Percentiles rank a stretch among this genome's conserved stretches.
Evolutionary conservation across 306 rosid genomes (phyloP).

Genomic region (Sicyos baderoa): DNA sequence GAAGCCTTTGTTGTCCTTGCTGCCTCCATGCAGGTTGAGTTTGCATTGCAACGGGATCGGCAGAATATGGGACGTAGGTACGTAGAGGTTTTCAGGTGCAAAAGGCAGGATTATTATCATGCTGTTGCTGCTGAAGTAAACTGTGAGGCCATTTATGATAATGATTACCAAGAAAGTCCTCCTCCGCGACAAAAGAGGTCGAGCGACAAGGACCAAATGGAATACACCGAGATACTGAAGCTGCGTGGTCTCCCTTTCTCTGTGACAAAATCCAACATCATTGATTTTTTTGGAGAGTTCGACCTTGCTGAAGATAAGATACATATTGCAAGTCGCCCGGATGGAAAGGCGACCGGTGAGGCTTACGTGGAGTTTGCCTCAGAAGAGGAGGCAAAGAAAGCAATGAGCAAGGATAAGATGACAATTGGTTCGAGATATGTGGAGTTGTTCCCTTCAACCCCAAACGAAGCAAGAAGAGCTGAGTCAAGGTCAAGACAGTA

Average conservation of each 20-base stretch:
- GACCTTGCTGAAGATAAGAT: slow-evolving; percentile 64
- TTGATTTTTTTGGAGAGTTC: slow-evolving; percentile 72
- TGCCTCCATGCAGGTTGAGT: slow-evolving; percentile 87
- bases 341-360: slow-evolving; percentile 97
- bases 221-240: slow-evolving; percentile 89
- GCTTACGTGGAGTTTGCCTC: slow-evolving; percentile 91
- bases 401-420: slow-evolving; percentile 96
- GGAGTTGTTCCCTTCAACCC: slow-evolving; percentile 96
- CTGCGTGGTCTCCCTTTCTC: slow-evolving; percentile 91
- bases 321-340: slow-evolving; percentile 88
- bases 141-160: slow-evolving; percentile 79
- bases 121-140: slow-evolving; percentile 83
- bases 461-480: slow-evolving; percentile 89
- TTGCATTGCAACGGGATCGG: slow-evolving; percentile 81
- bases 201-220: slow-evolving; percentile 87
- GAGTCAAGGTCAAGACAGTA: slow-evolving; percentile 91
- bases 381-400: slow-evolving; percentile 76
- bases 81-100: slow-evolving; percentile 89
- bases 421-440: slow-evolving; percentile 96
- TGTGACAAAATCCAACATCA: slow-evolving; percentile 52
- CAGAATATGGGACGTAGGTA: slow-evolving; percentile 97
- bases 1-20: slow-evolving; percentile 96
- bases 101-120: slow-evolving; percentile 88
- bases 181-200: slow-evolving; percentile 82
- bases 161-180: slow-evolving; percentile 86